phyloP scores from a whole-genome alignment of 2,329 filamentous ascomycete species.

The Monosporascus sp. region DNA sequence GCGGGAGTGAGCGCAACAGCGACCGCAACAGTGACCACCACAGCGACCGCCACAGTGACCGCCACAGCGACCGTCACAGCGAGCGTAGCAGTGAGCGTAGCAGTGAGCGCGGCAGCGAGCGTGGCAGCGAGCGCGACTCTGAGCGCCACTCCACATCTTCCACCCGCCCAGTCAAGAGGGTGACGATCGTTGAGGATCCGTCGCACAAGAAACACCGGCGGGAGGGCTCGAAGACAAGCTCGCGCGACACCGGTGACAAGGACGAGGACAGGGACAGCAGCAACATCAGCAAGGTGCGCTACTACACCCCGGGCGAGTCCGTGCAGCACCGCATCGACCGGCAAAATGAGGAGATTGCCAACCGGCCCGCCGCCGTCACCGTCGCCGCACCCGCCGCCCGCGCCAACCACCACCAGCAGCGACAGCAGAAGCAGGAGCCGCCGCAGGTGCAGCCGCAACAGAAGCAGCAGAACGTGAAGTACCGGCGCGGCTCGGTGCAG shows the following conservation, averaged over 20 bases:
- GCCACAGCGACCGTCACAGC: background rate
- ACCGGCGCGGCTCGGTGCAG: slow-evolving; percentile 28
- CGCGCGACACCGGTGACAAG: slow-evolving; percentile 17
- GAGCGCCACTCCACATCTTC: slow-evolving; percentile 15
- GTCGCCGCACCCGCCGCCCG: slow-evolving; percentile 18
- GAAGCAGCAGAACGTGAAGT: slow-evolving; percentile 1
- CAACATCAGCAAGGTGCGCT: slow-evolving; percentile 15
- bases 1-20: background rate
- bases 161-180: slow-evolving; percentile 24
- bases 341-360: slow-evolving; percentile 37
- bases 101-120: background rate
- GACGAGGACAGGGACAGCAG: slow-evolving; percentile 25
- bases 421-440: background rate
- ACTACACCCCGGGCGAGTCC: background rate
- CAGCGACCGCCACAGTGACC: too few species aligned
- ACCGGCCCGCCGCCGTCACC: slow-evolving; percentile 25
- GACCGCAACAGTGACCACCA: too few species aligned
- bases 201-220: slow-evolving; percentile 29
- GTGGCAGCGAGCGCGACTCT: slow-evolving; percentile 13
- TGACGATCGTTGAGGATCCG: slow-evolving; percentile 31
- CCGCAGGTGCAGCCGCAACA: background rate
- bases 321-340: slow-evolving; percentile 31
- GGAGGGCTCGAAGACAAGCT: slow-evolving; percentile 28
- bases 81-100: background rate
- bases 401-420: slow-evolving; percentile 5